Base-by-base conservation (phyloP, 2,329 filamentous ascomycete species). In the Cladorrhinum sp. region DNA sequence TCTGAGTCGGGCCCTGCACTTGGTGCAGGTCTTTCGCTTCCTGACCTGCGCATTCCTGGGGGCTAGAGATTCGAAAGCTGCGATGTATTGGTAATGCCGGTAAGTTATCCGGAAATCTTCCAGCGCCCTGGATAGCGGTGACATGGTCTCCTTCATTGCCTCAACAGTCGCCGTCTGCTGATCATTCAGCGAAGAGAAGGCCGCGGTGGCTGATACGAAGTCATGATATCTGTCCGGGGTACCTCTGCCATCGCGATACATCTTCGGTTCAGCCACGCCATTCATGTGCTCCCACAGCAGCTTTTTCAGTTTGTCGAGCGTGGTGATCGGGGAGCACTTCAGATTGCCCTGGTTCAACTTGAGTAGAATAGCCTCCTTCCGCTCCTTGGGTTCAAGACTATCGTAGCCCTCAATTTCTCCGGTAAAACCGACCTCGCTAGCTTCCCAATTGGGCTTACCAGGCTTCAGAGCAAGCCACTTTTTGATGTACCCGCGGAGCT, bases 141-240 rank as follows among this genome's bases (percentile, higher is more conserved):
- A 61, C 50, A 61, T 51, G n/a, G 64, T 61, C 6, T 18, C 32
- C 53, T 66, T 66, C 48, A 66, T 45, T 22, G 60, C 64, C 5
- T 61, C 38, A 18, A 52, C 54, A 22, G 50, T 8, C 1, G 54
- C 41, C 3, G 55, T 49, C 50, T 10, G 9, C 18, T n/a, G 16
- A 2, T 24, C 1, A 5, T 6, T 1, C 18, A 10, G 36, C 18
- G 18, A 12, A 48, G 12, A n/a, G 4, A 7, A 5, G 2, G 18
- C 8, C 4, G 41, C 25, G 5, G 23, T 60, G 8, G 60, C 60
- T 5, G 1, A 3, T 16, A 57, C 22, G 1, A 65, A 51, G 3
- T 56, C 36, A 1, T 51, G 54, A 29, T 60, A n/a, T 22, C 25
- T 22, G 52, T 57, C 38, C 9, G 60, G 55, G 9, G 59, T 32